Evolutionary conservation across 2,329 filamentous ascomycete species (phyloP), one percentile per base, ranked within the genome.

Genomic region (Aspergillaceae sp.): DNA sequence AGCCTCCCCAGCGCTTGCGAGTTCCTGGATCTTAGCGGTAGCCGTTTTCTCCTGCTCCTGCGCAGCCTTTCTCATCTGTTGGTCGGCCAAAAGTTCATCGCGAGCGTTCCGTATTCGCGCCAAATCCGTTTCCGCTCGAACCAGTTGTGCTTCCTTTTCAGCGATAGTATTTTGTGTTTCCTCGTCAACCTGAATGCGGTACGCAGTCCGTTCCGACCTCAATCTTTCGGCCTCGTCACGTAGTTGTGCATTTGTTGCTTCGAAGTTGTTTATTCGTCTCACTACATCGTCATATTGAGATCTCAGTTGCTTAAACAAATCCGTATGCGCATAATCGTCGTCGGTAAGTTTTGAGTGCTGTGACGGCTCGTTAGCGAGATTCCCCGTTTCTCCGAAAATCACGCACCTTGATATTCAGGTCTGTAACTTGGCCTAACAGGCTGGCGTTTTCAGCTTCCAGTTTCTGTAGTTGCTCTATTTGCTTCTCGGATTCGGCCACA

Each of bases 251-350:
- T 96, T 96, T 8, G 83, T 86, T 3, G 88, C 88, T 66, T 97
- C 91, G 9, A 97, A 70, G 57, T 91, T 83, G 64, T 98, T 98
- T 59, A 95, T 83, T 34, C 88, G 83, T 65, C 87, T 91, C 56
- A 96, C 88, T 6, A 94, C 79, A 56, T 97, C 91, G 60, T 97
- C 92, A 57, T 94, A 87, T 58, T 96, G 88, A 27, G 78, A 79
- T 68, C 90, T 94, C 60, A 96, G 78, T 51, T 86, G 82, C 68
- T 95, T 97, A 76, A 95, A 98, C 3, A 95, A 77, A 57, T 96
- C 89, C 4, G 89, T 95, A 47, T 88, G 83, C 36, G 89, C 83
- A 62, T 94, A 97, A 57, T 98, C 92, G 51, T 98, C 92, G 58
- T 98, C 92, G 0, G 86, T 85, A 40, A 90, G 73, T 46, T 79